Percentiles rank a stretch among this genome's conserved stretches.
These are phyloP conservation scores for Linnemannia hyalina DNA, from an alignment of 192 early-diverging fungal species.

Conservation along the genomic window DNA sequence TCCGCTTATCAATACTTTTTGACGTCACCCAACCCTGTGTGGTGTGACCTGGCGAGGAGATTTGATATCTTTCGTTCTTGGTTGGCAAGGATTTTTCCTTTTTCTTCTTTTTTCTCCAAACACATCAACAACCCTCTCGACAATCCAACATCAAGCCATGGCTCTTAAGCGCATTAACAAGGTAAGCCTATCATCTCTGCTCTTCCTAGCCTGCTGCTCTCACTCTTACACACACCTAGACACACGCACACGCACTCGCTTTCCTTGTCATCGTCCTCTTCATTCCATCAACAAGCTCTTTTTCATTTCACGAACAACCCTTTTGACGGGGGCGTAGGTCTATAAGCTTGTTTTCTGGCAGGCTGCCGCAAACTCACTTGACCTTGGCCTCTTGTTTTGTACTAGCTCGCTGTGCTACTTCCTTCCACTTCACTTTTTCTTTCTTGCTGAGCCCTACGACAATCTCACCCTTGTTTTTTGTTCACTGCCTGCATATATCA, in stretches of 20 bases:
- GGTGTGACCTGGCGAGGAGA: too few relatives aligned
- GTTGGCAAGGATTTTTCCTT: neutral
- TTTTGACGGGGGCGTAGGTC: neutral
- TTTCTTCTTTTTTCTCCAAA: constrained; percentile 23
- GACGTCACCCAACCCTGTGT: neutral
- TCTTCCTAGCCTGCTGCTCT: neutral
- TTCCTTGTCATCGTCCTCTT: neutral
- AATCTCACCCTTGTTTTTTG: neutral
- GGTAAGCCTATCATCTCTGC: constrained; percentile 66
- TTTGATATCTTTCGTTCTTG: too few relatives aligned
- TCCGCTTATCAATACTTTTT: neutral
- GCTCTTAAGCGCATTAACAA: constrained; percentile 99
- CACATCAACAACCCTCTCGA: constrained; percentile 4
- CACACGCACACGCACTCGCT: neutral
- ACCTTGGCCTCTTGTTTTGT: neutral
- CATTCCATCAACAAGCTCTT: neutral
- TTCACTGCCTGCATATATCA: neutral
- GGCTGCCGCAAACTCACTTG: neutral
- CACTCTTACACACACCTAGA: neutral
- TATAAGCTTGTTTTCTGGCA: neutral
- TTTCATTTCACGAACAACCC: neutral
- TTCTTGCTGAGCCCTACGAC: neutral
- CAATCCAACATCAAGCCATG: constrained; percentile 69
- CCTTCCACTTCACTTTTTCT: neutral
- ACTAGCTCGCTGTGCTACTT: neutral